Evolutionary conservation across 31 red algal genomes (phyloP), one percentile per base, ranked within the genome.

Genomic region (Asparagopsis taxiformis): DNA sequence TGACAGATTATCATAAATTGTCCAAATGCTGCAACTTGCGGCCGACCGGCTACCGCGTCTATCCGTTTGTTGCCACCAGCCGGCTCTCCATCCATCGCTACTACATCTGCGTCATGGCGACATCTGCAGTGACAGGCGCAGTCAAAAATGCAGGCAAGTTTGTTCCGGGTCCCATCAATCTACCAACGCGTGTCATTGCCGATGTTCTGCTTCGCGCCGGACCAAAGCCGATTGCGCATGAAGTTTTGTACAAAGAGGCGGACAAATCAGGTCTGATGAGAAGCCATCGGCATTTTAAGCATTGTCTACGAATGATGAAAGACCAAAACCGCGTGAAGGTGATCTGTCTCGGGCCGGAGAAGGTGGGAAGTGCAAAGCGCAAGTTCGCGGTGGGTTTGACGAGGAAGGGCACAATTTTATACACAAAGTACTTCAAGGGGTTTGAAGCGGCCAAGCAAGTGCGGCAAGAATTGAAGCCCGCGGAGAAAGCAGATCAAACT

Each of bases 281-380:
- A 34, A 54, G 52, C 50, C 49, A 56, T 8, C 20, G 28, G 16
- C 68, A 72, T 57, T 72, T 72, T 50, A 72, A 72, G 49, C 68
- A 72, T 57, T 54, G 48, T 31, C 32, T 72, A 23, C 20, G 52
- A 30, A 72, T 72, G 68, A 19, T 72, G 0, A 72, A 72, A 50
- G 51, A 32, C 33, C 68, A 72, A 23, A n/a, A 72, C 4, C 20
- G 68, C 23, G 68, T 72, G 25, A 15, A 3, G 4, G 16, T 72
- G 16, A 31, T 72, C 15, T 57, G 50, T 29, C 33, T 36, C 20
- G 50, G 50, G 50, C 68, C 68, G 17, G 68, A 72, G 25, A 72
- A 21, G 24, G 19, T 23, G 23, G 68, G 68, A 8, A 57, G 68
- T 32, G 52, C 50, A 23, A 72, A 72, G 68, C 35, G 48, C 19